phyloP scores from a whole-genome alignment of 2,329 filamentous ascomycete genomes.

The Aspergillus sp. region DNA sequence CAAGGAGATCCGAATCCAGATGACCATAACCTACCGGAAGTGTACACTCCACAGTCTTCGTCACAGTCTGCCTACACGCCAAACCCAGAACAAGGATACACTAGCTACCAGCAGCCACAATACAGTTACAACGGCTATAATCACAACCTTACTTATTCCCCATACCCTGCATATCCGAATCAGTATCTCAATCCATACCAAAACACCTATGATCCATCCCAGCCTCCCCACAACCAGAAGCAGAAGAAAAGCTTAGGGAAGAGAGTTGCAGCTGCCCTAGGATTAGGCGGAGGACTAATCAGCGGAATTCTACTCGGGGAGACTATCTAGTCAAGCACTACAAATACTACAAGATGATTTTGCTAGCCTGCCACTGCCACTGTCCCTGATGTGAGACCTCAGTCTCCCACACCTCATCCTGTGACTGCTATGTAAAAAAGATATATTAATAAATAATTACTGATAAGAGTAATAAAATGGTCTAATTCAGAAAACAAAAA shows the following conservation, averaged over 20 bases:
- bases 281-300: not conserved
- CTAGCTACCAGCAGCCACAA: not conserved
- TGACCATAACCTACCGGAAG: not conserved
- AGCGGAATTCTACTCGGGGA: not conserved
- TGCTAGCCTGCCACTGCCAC: too few relatives aligned
- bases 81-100: not conserved
- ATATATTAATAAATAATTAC: too few relatives aligned
- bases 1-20: not conserved
- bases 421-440: too few relatives aligned
- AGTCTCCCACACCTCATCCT: too few relatives aligned
- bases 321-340: not conserved
- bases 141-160: not conserved
- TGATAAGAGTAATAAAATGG: too few relatives aligned
- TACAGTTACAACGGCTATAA: not conserved
- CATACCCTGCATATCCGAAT: not conserved
- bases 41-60: not conserved
- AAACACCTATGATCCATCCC: not conserved
- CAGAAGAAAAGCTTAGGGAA: not conserved
- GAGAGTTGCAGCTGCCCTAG: not conserved
- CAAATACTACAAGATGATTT: not conserved
- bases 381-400: too few relatives aligned
- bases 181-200: not conserved
- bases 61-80: not conserved
- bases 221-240: not conserved
- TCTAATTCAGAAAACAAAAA: too few relatives aligned